These are phyloP conservation scores for Pseudocercospora cruenta DNA, from an alignment of 2,329 filamentous ascomycete genomes.

Conservation along the genomic window DNA sequence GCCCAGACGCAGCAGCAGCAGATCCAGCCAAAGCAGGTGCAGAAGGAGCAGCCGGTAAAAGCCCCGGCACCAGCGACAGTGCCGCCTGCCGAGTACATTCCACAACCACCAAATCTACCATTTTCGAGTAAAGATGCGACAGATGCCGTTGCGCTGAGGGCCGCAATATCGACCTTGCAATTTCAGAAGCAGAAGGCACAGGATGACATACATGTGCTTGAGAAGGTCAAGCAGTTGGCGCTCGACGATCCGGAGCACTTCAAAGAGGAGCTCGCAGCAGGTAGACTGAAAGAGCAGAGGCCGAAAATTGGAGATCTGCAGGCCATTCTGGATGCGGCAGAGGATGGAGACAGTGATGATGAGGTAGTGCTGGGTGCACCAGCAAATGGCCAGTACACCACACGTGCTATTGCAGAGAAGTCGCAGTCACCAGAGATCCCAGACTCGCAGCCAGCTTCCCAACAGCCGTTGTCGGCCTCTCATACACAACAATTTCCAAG, in stretches of 20 bases:
- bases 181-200: constrained; percentile 79
- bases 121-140: constrained; percentile 65
- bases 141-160: constrained; percentile 83
- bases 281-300: constrained; percentile 50
- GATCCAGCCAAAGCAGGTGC: constrained; percentile 5
- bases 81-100: constrained; percentile 42
- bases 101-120: constrained; percentile 48
- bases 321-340: constrained; percentile 42
- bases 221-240: constrained; percentile 71
- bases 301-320: constrained; percentile 36
- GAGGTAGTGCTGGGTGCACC: constrained; percentile 35
- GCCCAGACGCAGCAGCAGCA: constrained; percentile 6
- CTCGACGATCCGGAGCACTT: constrained; percentile 73
- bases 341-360: constrained; percentile 35
- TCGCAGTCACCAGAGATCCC: constrained; percentile 33
- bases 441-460: constrained; percentile 22
- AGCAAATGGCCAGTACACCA: constrained; percentile 32
- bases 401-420: constrained; percentile 6
- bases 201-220: constrained; percentile 72
- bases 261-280: constrained; percentile 66
- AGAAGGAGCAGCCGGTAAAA: constrained; percentile 11
- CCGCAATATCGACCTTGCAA: constrained; percentile 83
- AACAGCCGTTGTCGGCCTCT: not conserved
- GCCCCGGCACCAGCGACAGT: constrained; percentile 26
- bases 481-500: constrained; percentile 55